Percentiles rank a stretch among this genome's conserved stretches.
phyloP scores from a whole-genome alignment of 768 basidiomycete species.

The Rhizopogon vinicolor region DNA sequence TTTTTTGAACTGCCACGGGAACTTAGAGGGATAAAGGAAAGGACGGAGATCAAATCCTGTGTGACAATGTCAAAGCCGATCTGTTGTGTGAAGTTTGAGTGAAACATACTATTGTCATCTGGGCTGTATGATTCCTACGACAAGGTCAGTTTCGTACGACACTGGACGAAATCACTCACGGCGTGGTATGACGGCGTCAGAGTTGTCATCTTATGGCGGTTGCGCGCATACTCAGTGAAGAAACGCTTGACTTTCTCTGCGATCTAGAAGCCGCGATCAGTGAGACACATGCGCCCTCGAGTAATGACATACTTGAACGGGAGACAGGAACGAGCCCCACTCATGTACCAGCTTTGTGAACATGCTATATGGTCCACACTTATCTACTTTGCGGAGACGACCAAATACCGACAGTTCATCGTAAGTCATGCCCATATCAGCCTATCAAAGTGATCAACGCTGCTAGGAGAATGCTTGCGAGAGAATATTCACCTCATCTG shows the following conservation, averaged over 20 bases:
- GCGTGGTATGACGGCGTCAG: slow-evolving; percentile 93
- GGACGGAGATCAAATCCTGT: slow-evolving; percentile 93
- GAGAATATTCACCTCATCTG: slow-evolving; percentile 70
- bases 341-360: slow-evolving; percentile 94
- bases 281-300: not conserved
- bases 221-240: slow-evolving; percentile 95
- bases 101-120: slow-evolving; percentile 82
- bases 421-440: slow-evolving; percentile 99
- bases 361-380: slow-evolving; percentile 96
- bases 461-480: not conserved
- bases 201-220: slow-evolving; percentile 98
- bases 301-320: slow-evolving; percentile 54
- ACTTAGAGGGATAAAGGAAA: slow-evolving; percentile 92
- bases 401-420: slow-evolving; percentile 94
- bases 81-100: not conserved
- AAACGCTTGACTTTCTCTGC: slow-evolving; percentile 97
- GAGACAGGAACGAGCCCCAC: slow-evolving; percentile 86
- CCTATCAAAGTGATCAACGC: slow-evolving; percentile 37
- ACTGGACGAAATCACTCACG: slow-evolving; percentile 40
- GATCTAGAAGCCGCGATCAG: slow-evolving; percentile 48
- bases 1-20: slow-evolving; percentile 96
- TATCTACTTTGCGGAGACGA: slow-evolving; percentile 90
- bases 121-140: slow-evolving; percentile 90
- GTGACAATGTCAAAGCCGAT: slow-evolving; percentile 2
- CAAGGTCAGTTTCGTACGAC: not conserved